Base-by-base conservation (phyloP, 2,329 filamentous ascomycete species). In the Dothiorella sarmentorum region DNA sequence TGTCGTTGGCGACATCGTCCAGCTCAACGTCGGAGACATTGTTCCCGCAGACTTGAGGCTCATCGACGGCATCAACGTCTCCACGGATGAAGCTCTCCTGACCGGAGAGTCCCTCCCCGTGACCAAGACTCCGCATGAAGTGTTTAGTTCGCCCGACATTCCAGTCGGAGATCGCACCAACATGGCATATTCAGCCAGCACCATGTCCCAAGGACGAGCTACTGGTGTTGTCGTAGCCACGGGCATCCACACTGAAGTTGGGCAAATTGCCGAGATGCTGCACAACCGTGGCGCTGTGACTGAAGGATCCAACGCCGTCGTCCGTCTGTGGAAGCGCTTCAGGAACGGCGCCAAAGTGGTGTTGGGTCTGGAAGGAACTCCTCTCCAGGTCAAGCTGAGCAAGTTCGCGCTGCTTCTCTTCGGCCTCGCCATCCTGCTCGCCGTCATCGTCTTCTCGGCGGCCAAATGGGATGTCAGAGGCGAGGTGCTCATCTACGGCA, bases 351-450 rank as follows among this genome's bases (percentile, higher is more conserved):
- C 75, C 45, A 79, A 77, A 67, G 73, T 73, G 15, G 76, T 90
- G 67, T 76, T 89, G 7, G 86, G 87, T 53, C 80, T 89, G 60
- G 81, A 89, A 57, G 91, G 91, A 51, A 96, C 91, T 1, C 91
- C 91, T 0, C 78, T 96, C 44, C 90, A 95, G 75, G 86, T 88
- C 64, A 93, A 90, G 68, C 80, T 96, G 53, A 90, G 88, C 75
- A 91, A 92, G 73, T 87, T 96, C 67, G 91, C 91, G 26, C 85
- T 94, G 42, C 70, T 90, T 3, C 82, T 96, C 2, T 95, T 96
- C 68, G 85, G 80, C 45, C 82, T 91, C 52, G 91, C 87, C 2
- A 81, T 90, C 11, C 66, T 89, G 24, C 87, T 86, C 61, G 86
- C 86, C 7, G 82, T 90, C 63, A 84, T 90, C 64, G 86, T 89